Conservation (phyloP, 163 green algal species). For the Chlamydomonas reinhardtii region DNA sequence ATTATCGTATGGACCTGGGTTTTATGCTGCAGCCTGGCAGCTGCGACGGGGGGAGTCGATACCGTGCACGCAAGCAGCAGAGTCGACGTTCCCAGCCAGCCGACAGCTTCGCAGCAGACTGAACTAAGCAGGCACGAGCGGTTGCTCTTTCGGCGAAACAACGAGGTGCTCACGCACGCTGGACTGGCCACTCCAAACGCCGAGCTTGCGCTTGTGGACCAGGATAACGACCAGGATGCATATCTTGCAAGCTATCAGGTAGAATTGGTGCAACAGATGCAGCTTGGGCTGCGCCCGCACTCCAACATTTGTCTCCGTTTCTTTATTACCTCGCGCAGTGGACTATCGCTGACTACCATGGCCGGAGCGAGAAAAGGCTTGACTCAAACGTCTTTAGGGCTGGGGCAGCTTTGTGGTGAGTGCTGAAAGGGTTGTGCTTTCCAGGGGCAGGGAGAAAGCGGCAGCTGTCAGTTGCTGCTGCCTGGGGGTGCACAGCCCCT, state of each 20-base stretch:
- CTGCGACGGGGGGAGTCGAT: no score
- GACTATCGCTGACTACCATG: not conserved
- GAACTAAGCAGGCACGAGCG: not conserved
- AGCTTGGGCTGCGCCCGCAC: not conserved
- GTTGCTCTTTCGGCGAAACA: not conserved
- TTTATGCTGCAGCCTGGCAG: no score
- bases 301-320: not conserved
- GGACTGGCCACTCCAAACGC: not conserved
- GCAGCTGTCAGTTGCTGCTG: no score
- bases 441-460: no score
- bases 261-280: not conserved
- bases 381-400: constrained; percentile 3
- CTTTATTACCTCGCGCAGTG: not conserved
- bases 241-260: not conserved
- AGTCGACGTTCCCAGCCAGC: not conserved
- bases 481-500: no score
- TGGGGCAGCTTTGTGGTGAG: not conserved
- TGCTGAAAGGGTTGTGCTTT: no score
- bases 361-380: not conserved
- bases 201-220: not conserved
- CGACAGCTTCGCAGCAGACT: no score
- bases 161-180: not conserved
- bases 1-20: no score
- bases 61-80: no score
- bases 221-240: not conserved